Evolutionary conservation across 208 protist genomes (phyloP).

Genomic region (Crithidia sp.): DNA sequence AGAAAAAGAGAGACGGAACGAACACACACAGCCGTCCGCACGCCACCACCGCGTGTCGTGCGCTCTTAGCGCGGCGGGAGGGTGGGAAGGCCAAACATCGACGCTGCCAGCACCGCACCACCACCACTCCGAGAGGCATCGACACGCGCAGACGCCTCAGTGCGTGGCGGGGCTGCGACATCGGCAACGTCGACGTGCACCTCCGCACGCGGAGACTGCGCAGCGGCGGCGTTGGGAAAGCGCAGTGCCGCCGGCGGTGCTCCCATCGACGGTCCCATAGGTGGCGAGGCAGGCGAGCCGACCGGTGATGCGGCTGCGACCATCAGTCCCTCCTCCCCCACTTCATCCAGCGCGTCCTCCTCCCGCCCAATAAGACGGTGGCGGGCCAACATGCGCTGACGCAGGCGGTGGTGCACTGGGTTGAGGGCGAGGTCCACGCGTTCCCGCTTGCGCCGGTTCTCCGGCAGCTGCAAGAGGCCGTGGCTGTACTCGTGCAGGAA

Average conservation of each 20-base stretch:
- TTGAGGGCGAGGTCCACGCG: conserved; percentile 27
- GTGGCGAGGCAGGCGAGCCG: background rate
- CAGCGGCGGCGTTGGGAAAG: background rate
- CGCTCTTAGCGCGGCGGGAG: conserved; percentile 5
- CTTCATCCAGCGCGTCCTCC: conserved; percentile 45
- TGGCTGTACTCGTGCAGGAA: conserved; percentile 86
- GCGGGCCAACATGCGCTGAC: conserved; percentile 69
- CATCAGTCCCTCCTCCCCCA: conserved; percentile 10
- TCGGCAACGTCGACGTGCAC: background rate
- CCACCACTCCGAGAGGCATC: conserved; percentile 7
- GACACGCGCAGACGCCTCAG: background rate
- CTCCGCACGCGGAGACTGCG: background rate
- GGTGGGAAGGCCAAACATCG: conserved; percentile 23
- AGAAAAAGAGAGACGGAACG: conserved; percentile 23
- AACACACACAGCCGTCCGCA: too few species aligned
- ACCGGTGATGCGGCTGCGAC: background rate
- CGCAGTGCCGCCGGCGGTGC: background rate
- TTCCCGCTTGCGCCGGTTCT: conserved; percentile 67
- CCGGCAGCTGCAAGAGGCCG: conserved; percentile 61
- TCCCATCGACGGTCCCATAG: background rate
- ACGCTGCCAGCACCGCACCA: conserved; percentile 21
- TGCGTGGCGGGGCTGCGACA: background rate
- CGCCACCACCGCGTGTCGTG: too few species aligned
- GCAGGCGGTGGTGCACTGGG: conserved; percentile 51
- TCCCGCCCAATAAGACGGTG: conserved; percentile 44